These are phyloP conservation scores for Saccharomycopsis sp. DNA, from an alignment of 805 yeast genomes.

Conservation along the genomic window DNA sequence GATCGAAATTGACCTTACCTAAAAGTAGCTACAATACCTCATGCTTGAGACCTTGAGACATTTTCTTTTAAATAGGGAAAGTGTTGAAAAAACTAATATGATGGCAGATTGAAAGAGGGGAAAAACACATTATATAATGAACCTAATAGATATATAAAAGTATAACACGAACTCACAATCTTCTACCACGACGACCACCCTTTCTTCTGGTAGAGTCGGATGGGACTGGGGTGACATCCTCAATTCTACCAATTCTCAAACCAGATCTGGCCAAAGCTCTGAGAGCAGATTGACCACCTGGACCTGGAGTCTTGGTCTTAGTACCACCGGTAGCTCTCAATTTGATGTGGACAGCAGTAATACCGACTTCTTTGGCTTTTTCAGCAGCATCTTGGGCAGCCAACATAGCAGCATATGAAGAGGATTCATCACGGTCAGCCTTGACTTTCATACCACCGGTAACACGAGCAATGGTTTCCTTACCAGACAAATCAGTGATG, in stretches of 20 bases:
- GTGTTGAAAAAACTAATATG: slow-evolving; percentile 1
- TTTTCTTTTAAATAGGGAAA: no score
- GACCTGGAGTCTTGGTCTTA: slow-evolving; percentile 99
- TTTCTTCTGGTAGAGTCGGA: slow-evolving; percentile 99
- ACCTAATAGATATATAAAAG: neutral
- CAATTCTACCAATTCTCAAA: slow-evolving; percentile 98
- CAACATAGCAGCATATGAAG: slow-evolving; percentile 99
- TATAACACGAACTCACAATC: slow-evolving; percentile 55
- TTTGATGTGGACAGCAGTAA: slow-evolving; percentile 98
- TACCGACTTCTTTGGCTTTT: slow-evolving; percentile 99
- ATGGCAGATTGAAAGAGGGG: neutral
- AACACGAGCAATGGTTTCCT: slow-evolving; percentile 99
- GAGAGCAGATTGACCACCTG: slow-evolving; percentile 99
- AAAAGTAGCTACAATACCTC: no score
- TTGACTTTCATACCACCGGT: slow-evolving; percentile 99
- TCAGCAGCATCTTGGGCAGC: slow-evolving; percentile 99
- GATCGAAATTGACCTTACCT: no score
- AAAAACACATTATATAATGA: neutral
- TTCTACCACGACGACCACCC: slow-evolving; percentile 99
- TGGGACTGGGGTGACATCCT: slow-evolving; percentile 99
- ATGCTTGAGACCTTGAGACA: no score
- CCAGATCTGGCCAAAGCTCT: slow-evolving; percentile 99
- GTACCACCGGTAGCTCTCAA: slow-evolving; percentile 99
- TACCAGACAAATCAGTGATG: slow-evolving; percentile 98
- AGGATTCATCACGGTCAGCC: slow-evolving; percentile 99